These are phyloP conservation scores for Lasiodiplodia theobromae DNA, from an alignment of 2,329 filamentous ascomycete genomes.

Conservation along the genomic window DNA sequence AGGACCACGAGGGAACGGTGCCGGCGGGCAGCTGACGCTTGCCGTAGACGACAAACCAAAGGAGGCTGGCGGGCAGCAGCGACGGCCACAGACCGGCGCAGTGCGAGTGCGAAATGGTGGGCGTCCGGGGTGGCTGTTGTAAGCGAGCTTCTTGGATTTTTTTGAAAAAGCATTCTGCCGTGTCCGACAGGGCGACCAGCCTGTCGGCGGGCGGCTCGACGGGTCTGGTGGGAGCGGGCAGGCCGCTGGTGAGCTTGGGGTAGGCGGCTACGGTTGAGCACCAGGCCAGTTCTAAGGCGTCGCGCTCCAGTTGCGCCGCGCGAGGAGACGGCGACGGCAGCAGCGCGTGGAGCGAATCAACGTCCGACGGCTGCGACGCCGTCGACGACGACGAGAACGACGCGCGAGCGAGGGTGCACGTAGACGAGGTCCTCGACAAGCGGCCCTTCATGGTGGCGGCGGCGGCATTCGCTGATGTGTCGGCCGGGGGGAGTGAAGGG, in stretches of 20 bases:
- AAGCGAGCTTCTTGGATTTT: background rate
- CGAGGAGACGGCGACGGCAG: background rate
- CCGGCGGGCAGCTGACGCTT: background rate
- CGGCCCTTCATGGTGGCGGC: slow-evolving; percentile 6
- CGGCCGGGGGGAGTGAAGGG: background rate
- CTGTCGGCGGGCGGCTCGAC: background rate
- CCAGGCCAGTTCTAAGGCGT: slow-evolving; percentile 10
- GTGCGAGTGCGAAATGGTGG: background rate
- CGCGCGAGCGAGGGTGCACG: slow-evolving; percentile 3
- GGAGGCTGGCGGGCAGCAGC: slow-evolving; percentile 15
- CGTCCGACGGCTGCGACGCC: background rate
- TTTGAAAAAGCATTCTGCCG: background rate
- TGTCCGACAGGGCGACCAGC: slow-evolving; percentile 9
- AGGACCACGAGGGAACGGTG: slow-evolving; percentile 14
- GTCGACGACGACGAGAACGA: background rate
- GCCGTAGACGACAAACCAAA: slow-evolving; percentile 16
- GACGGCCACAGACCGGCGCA: slow-evolving; percentile 20
- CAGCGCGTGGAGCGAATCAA: slow-evolving; percentile 1
- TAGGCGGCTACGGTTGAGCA: slow-evolving; percentile 18
- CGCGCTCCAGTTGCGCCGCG: background rate
- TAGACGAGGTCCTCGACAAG: slow-evolving; percentile 16
- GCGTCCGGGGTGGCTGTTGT: background rate
- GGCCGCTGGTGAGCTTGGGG: slow-evolving; percentile 15
- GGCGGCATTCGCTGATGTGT: background rate
- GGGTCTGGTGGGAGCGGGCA: background rate